Conservation (phyloP, 1,139 yeast genomes). For the Lodderomyces elongisporus region DNA sequence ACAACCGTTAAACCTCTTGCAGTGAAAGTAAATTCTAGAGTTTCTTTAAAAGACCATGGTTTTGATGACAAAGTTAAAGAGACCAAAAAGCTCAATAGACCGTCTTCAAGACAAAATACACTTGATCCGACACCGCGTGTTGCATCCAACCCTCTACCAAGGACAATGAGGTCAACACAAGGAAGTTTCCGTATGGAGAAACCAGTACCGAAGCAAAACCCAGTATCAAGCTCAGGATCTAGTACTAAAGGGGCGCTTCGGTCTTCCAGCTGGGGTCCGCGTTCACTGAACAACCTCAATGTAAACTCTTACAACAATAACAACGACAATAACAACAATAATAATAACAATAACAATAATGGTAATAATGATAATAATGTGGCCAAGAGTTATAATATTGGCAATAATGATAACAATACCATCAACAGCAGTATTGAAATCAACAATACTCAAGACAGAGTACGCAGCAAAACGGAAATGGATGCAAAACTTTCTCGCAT, state of each 20-base stretch:
- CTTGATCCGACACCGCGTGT: slow-evolving; percentile 2
- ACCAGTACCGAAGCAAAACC: slow-evolving; percentile 1
- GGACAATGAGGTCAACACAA: too few relatives aligned
- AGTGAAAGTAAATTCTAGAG: slow-evolving; percentile 15
- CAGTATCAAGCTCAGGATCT: too few relatives aligned
- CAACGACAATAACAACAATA: background rate
- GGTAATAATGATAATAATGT: background rate
- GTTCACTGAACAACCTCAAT: too few relatives aligned
- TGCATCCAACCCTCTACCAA: slow-evolving; percentile 7
- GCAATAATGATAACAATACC: background rate
- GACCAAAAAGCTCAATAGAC: slow-evolving; percentile 24
- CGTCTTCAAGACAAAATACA: slow-evolving; percentile 19
- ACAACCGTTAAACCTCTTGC: slow-evolving; percentile 7
- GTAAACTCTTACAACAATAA: too few relatives aligned
- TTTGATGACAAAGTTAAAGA: slow-evolving; percentile 34
- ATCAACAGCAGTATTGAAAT: background rate
- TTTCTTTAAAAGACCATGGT: slow-evolving; percentile 31
- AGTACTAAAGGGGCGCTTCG: slow-evolving; percentile 4
- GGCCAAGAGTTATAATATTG: too few relatives aligned
- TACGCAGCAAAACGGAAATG: too few relatives aligned
- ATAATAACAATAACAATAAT: background rate
- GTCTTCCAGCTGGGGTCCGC: slow-evolving; percentile 10
- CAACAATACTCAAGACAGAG: too few relatives aligned
- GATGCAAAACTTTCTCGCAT: too few relatives aligned
- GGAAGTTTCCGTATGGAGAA: slow-evolving; percentile 6